Evolutionary conservation across 768 basidiomycete genomes (phyloP).

Genomic region (Russula compacta): DNA sequence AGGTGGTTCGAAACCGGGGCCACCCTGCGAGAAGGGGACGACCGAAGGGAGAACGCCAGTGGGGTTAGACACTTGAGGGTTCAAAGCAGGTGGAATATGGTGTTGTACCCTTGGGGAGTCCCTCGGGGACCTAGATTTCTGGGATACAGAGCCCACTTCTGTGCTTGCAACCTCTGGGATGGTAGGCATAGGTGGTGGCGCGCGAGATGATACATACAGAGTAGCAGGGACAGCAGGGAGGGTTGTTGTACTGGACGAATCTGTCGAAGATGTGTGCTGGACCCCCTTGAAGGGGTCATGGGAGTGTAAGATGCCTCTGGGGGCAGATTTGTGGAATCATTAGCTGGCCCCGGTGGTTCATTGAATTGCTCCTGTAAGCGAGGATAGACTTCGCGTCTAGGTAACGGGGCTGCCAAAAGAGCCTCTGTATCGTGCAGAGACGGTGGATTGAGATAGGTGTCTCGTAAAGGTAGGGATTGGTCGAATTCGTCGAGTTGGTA

Average conservation of each 20-base stretch:
- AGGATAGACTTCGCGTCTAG: background rate
- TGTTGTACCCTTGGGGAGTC: background rate
- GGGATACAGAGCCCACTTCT: constrained; percentile 5
- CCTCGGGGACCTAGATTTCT: constrained; percentile 1
- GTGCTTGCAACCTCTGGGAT: constrained; percentile 19
- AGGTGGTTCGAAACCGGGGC: constrained; percentile 2
- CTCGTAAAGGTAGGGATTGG: background rate
- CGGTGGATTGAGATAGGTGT: background rate
- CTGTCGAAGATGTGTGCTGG: background rate
- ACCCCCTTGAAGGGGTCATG: background rate
- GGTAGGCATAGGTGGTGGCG: constrained; percentile 11
- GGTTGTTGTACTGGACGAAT: constrained; percentile 16
- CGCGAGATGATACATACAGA: background rate
- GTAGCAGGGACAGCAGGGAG: constrained; percentile 11
- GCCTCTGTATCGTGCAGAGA: background rate
- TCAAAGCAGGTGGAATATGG: background rate
- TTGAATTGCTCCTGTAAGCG: background rate
- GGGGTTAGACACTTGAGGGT: background rate
- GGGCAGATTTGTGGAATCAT: background rate
- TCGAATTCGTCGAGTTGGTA: constrained; percentile 9
- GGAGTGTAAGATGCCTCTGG: background rate
- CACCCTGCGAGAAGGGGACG: background rate
- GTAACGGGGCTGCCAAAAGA: background rate
- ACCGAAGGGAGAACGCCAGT: background rate
- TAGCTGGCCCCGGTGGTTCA: background rate